Evolutionary conservation across 1,284 basidiomycete species (phyloP).

Genomic region (Marasmius sp.): DNA sequence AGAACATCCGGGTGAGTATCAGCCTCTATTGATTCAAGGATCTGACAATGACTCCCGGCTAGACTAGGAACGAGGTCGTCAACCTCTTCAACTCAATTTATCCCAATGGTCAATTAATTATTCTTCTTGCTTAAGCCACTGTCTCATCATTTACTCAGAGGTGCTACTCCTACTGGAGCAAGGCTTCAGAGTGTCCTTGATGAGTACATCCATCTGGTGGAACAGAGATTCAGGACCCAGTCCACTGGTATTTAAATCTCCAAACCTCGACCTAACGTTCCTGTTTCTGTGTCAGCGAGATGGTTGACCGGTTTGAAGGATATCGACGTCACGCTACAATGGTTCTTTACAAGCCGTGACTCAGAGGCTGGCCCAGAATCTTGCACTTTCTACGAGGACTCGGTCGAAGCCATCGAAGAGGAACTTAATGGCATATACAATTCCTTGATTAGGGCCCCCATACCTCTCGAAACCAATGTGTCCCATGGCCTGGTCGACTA

Average conservation of each 20-base stretch:
- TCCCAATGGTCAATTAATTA: conserved; percentile 26
- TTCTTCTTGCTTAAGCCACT: background rate
- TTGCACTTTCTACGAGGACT: conserved; percentile 27
- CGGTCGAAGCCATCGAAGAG: conserved; percentile 21
- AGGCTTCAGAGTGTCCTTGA: conserved; percentile 38
- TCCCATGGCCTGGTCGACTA: conserved; percentile 17
- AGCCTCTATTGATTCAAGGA: background rate
- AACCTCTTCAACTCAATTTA: conserved; percentile 28
- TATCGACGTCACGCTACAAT: conserved; percentile 24
- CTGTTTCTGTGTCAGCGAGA: conserved; percentile 12
- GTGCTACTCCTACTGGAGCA: conserved; percentile 43
- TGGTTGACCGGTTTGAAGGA: conserved; percentile 25
- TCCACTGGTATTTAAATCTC: conserved; percentile 6
- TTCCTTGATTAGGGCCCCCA: conserved; percentile 14
- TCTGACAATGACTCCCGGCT: background rate
- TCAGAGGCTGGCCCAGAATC: conserved; percentile 20
- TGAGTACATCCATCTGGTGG: conserved; percentile 39
- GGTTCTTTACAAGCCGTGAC: conserved; percentile 26
- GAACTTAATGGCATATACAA: conserved; percentile 23
- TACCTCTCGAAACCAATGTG: conserved; percentile 22
- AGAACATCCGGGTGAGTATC: conserved; percentile 31
- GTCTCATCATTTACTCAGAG: conserved; percentile 17
- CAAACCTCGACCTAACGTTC: background rate
- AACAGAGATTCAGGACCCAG: conserved; percentile 15
- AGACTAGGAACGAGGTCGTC: conserved; percentile 14